Evolutionary conservation across 1,284 basidiomycete species (phyloP).

Genomic region (Ceratobasidium sp.): DNA sequence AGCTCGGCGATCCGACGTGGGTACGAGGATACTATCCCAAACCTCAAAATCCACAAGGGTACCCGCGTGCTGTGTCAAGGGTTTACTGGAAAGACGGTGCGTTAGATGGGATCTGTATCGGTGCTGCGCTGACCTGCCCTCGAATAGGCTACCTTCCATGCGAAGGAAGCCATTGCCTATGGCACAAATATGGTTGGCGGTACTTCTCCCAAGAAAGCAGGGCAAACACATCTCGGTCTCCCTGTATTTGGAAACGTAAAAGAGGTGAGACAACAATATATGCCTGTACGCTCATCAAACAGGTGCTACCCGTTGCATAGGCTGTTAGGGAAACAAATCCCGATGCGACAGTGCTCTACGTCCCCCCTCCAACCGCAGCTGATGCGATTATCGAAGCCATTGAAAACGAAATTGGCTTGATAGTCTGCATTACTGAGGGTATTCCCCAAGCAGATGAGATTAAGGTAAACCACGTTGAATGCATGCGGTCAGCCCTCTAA

Average conservation of each 20-base stretch:
- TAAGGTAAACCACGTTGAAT: slow-evolving; percentile 65
- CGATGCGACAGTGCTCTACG: slow-evolving; percentile 95
- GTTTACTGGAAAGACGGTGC: slow-evolving; percentile 96
- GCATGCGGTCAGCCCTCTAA: not conserved
- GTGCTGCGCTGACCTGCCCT: not conserved
- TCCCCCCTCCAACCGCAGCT: slow-evolving; percentile 92
- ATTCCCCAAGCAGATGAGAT: slow-evolving; percentile 98
- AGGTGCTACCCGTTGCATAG: slow-evolving; percentile 58
- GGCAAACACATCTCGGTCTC: slow-evolving; percentile 93
- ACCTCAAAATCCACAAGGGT: slow-evolving; percentile 94
- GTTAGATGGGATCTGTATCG: slow-evolving; percentile 54
- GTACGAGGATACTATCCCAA: slow-evolving; percentile 92
- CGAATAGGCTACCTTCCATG: slow-evolving; percentile 96
- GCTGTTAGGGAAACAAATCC: slow-evolving; percentile 87
- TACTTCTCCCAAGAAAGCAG: slow-evolving; percentile 98
- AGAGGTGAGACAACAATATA: slow-evolving; percentile 70
- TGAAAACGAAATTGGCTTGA: slow-evolving; percentile 95
- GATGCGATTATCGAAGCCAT: slow-evolving; percentile 98
- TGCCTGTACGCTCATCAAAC: not conserved
- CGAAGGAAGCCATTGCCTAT: slow-evolving; percentile 92
- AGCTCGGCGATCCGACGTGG: slow-evolving; percentile 76
- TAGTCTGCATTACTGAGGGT: slow-evolving; percentile 97
- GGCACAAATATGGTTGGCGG: slow-evolving; percentile 98
- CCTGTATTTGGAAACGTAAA: slow-evolving; percentile 94
- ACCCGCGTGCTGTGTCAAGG: slow-evolving; percentile 95